Percentiles rank a stretch among this genome's conserved stretches.
These are phyloP conservation scores for Cetraspora pellucida DNA, from an alignment of 192 early-diverging fungal genomes.

Conservation along the genomic window DNA sequence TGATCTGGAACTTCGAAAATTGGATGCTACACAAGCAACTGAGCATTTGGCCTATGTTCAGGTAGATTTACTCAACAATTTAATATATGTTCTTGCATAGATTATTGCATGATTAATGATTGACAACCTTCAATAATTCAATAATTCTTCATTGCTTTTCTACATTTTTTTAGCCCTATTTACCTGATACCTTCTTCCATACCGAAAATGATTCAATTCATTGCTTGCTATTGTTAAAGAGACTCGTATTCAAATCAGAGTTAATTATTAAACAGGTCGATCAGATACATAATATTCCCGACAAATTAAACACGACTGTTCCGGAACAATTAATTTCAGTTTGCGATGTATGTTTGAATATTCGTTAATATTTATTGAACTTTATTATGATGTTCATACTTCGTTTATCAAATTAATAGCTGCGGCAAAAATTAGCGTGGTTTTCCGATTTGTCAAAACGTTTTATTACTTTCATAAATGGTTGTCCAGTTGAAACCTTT, in stretches of 20 bases:
- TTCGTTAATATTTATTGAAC: background rate
- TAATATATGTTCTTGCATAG: too few species aligned
- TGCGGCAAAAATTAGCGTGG: slow-evolving; percentile 65
- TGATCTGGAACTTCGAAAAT: slow-evolving; percentile 85
- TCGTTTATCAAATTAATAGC: slow-evolving; percentile 33
- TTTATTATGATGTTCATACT: background rate
- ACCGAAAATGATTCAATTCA: slow-evolving; percentile 78
- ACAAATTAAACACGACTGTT: slow-evolving; percentile 59
- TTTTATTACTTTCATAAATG: slow-evolving; percentile 67
- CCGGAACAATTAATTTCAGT: slow-evolving; percentile 56
- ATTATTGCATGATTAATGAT: too few species aligned
- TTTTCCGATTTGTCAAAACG: slow-evolving; percentile 69
- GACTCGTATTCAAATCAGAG: slow-evolving; percentile 81
- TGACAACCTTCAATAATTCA: background rate
- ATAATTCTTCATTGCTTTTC: background rate
- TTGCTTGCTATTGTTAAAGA: slow-evolving; percentile 74
- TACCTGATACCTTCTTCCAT: slow-evolving; percentile 83
- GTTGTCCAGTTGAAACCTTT: slow-evolving; percentile 72
- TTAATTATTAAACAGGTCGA: slow-evolving; percentile 76
- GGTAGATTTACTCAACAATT: background rate
- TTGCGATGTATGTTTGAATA: slow-evolving; percentile 48
- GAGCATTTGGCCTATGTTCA: slow-evolving; percentile 66
- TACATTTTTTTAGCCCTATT: slow-evolving; percentile 69
- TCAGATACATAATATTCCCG: slow-evolving; percentile 55
- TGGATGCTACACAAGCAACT: slow-evolving; percentile 83